Percentiles rank a stretch among this genome's conserved stretches.
Conservation (phyloP, 352 stramenopile genomes). For the Phytophthora sansomeana region DNA sequence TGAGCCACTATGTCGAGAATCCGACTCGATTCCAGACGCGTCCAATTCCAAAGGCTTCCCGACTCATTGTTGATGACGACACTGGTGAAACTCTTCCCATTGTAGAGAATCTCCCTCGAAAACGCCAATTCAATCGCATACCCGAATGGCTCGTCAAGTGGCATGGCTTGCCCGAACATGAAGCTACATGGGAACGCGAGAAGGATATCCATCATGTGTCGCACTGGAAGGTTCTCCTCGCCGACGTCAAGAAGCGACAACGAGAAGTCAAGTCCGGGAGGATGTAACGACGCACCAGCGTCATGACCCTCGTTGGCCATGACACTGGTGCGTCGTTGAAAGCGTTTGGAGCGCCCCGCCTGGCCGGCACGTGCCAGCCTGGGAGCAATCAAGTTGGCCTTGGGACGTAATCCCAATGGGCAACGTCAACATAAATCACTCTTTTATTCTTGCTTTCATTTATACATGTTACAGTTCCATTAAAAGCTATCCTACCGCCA, state of each 20-base stretch:
- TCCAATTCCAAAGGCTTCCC: constrained; percentile 2
- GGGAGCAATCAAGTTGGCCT: too few relatives aligned
- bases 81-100: constrained; percentile 14
- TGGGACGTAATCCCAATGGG: too few relatives aligned
- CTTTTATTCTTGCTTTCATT: too few relatives aligned
- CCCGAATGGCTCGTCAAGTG: constrained; percentile 20
- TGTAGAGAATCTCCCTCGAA: background rate
- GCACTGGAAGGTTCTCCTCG: constrained; percentile 20
- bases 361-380: too few relatives aligned
- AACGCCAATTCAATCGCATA: constrained; percentile 18
- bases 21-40: background rate
- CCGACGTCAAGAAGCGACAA: constrained; percentile 13
- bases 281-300: background rate
- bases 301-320: too few relatives aligned
- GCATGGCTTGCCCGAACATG: constrained; percentile 13
- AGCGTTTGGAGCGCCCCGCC: too few relatives aligned
- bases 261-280: constrained; percentile 22
- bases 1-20: constrained; percentile 9
- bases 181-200: constrained; percentile 13
- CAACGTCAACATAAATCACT: too few relatives aligned
- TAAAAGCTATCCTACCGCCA: too few relatives aligned
- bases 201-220: constrained; percentile 16
- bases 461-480: too few relatives aligned
- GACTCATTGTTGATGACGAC: constrained; percentile 3
- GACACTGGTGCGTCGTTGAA: too few relatives aligned